These are phyloP conservation scores for Leccinum aurantiacum DNA, from an alignment of 768 basidiomycete genomes.

Conservation along the genomic window DNA sequence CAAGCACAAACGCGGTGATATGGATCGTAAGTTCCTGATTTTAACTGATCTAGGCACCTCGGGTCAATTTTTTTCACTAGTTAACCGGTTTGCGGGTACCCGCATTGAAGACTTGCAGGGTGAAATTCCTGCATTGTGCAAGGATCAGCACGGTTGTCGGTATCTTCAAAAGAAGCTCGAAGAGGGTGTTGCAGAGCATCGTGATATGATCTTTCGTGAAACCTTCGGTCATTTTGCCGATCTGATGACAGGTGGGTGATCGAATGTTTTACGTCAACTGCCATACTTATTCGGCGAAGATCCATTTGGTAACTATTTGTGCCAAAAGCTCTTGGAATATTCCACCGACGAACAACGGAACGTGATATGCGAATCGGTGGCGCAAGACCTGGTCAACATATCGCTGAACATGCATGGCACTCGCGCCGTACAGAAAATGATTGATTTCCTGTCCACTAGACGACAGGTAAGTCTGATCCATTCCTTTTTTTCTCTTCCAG, in stretches of 20 bases:
- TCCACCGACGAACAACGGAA: conserved; percentile 98
- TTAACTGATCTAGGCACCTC: neutral
- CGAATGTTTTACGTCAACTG: conserved; percentile 1
- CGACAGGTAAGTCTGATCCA: conserved; percentile 70
- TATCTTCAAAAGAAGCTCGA: conserved; percentile 99
- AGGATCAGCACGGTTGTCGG: conserved; percentile 98
- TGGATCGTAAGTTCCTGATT: conserved; percentile 75
- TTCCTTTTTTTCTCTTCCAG: conserved; percentile 41
- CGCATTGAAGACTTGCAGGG: conserved; percentile 94
- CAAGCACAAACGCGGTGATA: conserved; percentile 92
- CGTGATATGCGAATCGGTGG: conserved; percentile 95
- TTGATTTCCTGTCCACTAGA: conserved; percentile 95
- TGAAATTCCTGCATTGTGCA: conserved; percentile 92
- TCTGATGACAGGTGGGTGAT: conserved; percentile 84
- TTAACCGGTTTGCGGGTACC: conserved; percentile 96
- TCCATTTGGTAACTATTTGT: conserved; percentile 98
- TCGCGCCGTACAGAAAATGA: conserved; percentile 99
- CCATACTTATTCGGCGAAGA: conserved; percentile 45
- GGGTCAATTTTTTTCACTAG: conserved; percentile 37
- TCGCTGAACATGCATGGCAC: conserved; percentile 99
- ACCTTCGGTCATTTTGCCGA: conserved; percentile 98
- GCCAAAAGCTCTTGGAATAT: conserved; percentile 95
- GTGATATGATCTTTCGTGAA: conserved; percentile 99
- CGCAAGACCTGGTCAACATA: conserved; percentile 95
- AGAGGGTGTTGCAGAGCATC: conserved; percentile 91